Percentiles rank a stretch among this genome's conserved stretches.
Evolutionary conservation across 306 rosid genomes (phyloP).

Genomic region (Luffa aegyptiaca): DNA sequence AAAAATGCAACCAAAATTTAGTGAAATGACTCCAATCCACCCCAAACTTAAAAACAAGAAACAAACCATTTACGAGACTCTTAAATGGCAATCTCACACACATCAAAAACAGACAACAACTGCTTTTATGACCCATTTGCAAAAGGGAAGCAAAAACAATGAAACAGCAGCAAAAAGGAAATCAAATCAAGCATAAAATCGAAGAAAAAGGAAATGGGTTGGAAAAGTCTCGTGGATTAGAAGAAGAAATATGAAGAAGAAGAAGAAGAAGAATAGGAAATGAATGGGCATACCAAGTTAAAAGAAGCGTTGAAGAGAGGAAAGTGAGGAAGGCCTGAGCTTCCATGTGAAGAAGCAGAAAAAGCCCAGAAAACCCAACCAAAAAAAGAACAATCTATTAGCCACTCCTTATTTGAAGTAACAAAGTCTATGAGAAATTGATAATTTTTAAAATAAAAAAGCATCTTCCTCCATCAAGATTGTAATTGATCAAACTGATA

Average conservation of each 20-base stretch:
- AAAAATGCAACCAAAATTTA: not conserved
- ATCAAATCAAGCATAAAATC: not conserved
- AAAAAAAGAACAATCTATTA: no score
- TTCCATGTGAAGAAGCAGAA: not conserved
- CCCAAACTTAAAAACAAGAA: not conserved
- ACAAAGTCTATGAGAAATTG: no score
- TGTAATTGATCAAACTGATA: not conserved
- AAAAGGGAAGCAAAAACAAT: not conserved
- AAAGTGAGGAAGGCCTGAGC: not conserved
- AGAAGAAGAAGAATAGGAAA: not conserved
- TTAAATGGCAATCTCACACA: not conserved
- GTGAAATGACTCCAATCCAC: not conserved
- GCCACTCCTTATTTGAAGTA: no score
- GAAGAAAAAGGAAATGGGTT: not conserved
- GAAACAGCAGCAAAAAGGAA: not conserved
- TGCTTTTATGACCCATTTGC: not conserved
- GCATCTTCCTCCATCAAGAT: no score
- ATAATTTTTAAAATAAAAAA: no score
- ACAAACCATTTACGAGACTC: not conserved
- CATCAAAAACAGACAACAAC: not conserved
- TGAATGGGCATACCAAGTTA: not conserved
- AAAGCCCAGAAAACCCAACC: no score
- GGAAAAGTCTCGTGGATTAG: conserved; percentile 1
- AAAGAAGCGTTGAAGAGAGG: not conserved
- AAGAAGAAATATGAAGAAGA: not conserved